Percentiles rank a stretch among this genome's conserved stretches.
Conservation (phyloP, 129 eudicot species). For the Flaveria robusta region DNA sequence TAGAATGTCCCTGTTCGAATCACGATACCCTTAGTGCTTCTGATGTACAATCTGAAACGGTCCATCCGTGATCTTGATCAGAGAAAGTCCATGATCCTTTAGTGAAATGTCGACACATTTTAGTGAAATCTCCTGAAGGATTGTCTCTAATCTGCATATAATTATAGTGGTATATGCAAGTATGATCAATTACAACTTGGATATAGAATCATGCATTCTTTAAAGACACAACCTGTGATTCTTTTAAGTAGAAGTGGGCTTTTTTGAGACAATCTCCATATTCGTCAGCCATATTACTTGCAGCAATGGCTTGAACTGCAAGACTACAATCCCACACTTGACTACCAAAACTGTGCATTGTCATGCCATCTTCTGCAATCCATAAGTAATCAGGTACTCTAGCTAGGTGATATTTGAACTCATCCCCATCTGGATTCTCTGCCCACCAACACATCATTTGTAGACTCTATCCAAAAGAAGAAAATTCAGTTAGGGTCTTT, state of each 20-base stretch:
- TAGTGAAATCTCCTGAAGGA: slow-evolving; percentile 53
- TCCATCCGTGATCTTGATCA: slow-evolving; percentile 80
- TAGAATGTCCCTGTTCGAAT: background rate
- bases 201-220: background rate
- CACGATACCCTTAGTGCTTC: slow-evolving; percentile 56
- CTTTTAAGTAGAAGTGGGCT: slow-evolving; percentile 62
- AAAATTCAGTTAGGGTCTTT: background rate
- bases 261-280: slow-evolving; percentile 64
- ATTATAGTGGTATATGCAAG: background rate
- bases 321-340: slow-evolving; percentile 74
- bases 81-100: slow-evolving; percentile 90
- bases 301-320: slow-evolving; percentile 60
- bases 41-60: slow-evolving; percentile 73
- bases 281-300: slow-evolving; percentile 66
- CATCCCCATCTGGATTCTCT: slow-evolving; percentile 62
- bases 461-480: slow-evolving; percentile 44
- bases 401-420: slow-evolving; percentile 63
- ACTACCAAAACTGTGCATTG: slow-evolving; percentile 79
- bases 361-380: slow-evolving; percentile 92
- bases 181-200: background rate
- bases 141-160: slow-evolving; percentile 48
- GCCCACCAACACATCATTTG: slow-evolving; percentile 95
- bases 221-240: slow-evolving; percentile 60
- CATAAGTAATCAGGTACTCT: slow-evolving; percentile 73
- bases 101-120: slow-evolving; percentile 58